Percentiles rank a stretch among this genome's conserved stretches.
These are phyloP conservation scores for Pisolithus tinctorius DNA, from an alignment of 768 basidiomycete species.

Conservation along the genomic window DNA sequence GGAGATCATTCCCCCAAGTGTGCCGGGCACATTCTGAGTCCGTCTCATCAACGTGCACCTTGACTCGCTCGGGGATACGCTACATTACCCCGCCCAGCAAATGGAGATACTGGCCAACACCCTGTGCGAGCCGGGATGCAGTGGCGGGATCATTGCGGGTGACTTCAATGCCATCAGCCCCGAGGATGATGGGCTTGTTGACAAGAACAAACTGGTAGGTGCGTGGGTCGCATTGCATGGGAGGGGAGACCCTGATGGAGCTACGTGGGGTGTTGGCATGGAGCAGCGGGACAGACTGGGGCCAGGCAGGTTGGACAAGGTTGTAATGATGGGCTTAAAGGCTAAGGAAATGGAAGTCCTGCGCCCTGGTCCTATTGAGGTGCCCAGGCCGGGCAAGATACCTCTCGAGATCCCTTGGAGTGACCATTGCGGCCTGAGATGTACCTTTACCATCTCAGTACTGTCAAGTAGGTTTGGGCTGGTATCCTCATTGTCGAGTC, in stretches of 20 bases:
- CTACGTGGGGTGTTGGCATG: constrained; percentile 33
- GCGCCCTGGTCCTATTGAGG: constrained; percentile 29
- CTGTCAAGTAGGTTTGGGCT: background rate
- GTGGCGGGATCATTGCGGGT: constrained; percentile 39
- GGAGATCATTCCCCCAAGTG: constrained; percentile 24
- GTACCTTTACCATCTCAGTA: constrained; percentile 4
- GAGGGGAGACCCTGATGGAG: constrained; percentile 22
- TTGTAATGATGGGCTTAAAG: constrained; percentile 30
- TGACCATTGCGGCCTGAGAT: too few species aligned
- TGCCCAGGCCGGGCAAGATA: background rate
- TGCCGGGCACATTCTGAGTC: constrained; percentile 13
- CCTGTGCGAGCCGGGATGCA: constrained; percentile 35
- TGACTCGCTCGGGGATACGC: constrained; percentile 22
- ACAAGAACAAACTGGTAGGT: constrained; percentile 33
- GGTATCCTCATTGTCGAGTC: too few species aligned
- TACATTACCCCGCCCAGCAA: constrained; percentile 22
- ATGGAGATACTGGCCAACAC: constrained; percentile 27
- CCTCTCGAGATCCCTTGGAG: constrained; percentile 24
- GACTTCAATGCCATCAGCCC: constrained; percentile 40
- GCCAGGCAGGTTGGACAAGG: constrained; percentile 35
- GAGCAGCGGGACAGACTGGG: constrained; percentile 21
- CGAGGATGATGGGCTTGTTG: constrained; percentile 30
- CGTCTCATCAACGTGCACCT: constrained; percentile 37
- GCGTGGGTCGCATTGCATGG: constrained; percentile 36
- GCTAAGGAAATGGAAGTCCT: constrained; percentile 12